Evolutionary conservation across 2,329 filamentous ascomycete genomes (phyloP), one percentile per base, ranked within the genome.

Genomic region (Trichophyton schoenleinii): DNA sequence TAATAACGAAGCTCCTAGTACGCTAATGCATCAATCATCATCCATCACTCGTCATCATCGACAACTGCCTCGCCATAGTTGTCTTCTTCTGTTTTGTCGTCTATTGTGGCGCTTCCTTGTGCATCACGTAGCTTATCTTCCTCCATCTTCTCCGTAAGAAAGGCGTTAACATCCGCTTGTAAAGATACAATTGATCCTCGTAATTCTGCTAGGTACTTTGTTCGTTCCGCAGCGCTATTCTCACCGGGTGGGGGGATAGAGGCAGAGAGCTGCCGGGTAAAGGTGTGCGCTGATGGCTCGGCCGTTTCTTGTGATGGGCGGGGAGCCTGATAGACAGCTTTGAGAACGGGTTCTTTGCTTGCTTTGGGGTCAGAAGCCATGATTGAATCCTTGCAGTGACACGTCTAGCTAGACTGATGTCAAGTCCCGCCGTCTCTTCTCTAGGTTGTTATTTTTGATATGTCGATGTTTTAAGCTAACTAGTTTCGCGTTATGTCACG

Each of bases 31-130:
- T 68, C 68, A 58, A 59, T 61, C 61, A 58, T 62, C 58, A 13
- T 38, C 3, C 61, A 58, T 62, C 59, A 38, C 11, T 38, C 34
- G 64, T 69, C 71, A 61, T 88, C 86, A 48, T 88, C 84, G 11
- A 82, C 77, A 25, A 85, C 82, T 72, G 95, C 90, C 73, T 95
- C 91, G 57, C 90, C 91, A 70, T 96, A 95, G 70, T 91, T 81
- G 64, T 82, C 80, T 63, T 79, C 78, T 60, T 79, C 77, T 25
- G 72, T 62, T 44, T 69, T 66, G 36, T 76, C 68, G 7, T 68
- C 69, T 34, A 68, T 66, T 7, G 22, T 58, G 22, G 18, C 38
- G 62, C 67, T 60, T 4, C 59, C 68, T 63, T 60, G 72, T 15
- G 68, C 70, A 6, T 73, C 72, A 0, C 65, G 62, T 36, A 71